Evolutionary conservation across 176 grass and related monocot genomes (phyloP).

Genomic region (Avena eriantha): DNA sequence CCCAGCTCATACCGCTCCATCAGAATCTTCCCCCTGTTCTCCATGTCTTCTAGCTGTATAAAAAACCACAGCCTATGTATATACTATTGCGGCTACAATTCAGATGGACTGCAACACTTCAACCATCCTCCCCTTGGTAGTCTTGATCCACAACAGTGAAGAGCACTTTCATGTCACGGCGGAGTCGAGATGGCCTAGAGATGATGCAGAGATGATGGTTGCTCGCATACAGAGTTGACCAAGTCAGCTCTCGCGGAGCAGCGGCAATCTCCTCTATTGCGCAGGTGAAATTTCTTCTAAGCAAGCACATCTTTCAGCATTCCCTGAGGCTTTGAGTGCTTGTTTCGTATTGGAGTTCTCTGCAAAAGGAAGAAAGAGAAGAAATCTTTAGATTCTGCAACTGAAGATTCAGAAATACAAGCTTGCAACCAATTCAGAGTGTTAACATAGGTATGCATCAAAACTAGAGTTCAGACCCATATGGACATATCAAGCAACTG

Average conservation of each 20-base stretch:
- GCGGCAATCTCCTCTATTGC: conserved; percentile 35
- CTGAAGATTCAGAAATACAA: neutral
- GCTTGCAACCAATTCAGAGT: neutral
- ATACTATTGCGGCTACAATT: neutral
- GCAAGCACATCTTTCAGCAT: conserved; percentile 99
- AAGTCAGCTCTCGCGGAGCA: conserved; percentile 25
- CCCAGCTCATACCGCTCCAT: conserved; percentile 70
- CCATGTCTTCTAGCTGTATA: conserved; percentile 37
- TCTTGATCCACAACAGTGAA: conserved; percentile 49
- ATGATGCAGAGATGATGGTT: conserved; percentile 16
- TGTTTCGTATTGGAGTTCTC: neutral
- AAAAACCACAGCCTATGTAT: conserved; percentile 3
- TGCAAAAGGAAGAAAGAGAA: neutral
- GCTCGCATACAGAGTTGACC: conserved; percentile 52
- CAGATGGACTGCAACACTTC: conserved; percentile 34
- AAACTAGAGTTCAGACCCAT: too few relatives aligned
- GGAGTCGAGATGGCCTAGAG: conserved; percentile 35
- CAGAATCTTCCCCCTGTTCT: conserved; percentile 49
- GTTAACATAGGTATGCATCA: too few relatives aligned
- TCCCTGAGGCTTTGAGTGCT: conserved; percentile 48
- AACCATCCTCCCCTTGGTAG: conserved; percentile 72
- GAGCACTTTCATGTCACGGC: conserved; percentile 47
- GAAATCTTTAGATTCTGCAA: neutral
- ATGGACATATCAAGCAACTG: too few relatives aligned
- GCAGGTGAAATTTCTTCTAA: conserved; percentile 44